These are phyloP conservation scores for Vinca major DNA, from an alignment of 305 asterid species.

Conservation along the genomic window DNA sequence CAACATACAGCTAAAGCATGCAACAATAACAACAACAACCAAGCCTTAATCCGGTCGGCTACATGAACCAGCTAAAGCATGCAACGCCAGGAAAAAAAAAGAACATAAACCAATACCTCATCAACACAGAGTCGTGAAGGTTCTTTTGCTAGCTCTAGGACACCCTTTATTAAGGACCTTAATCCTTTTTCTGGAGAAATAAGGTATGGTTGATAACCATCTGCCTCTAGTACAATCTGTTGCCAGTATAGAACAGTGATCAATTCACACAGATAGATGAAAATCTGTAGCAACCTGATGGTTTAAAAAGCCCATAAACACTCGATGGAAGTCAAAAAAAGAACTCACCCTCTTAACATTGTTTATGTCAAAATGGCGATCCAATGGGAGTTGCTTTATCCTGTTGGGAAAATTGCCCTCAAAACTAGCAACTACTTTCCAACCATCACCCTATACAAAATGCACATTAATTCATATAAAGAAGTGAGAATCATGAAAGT, in stretches of 20 bases:
- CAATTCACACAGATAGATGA: constrained; percentile 10
- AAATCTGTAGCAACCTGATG: constrained; percentile 3
- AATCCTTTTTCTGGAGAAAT: constrained; percentile 99
- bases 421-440: constrained; percentile 94
- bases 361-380: constrained; percentile 77
- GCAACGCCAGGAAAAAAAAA: not conserved
- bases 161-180: constrained; percentile 84
- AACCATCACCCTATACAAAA: constrained; percentile 64
- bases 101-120: constrained; percentile 46
- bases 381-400: constrained; percentile 87
- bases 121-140: constrained; percentile 99
- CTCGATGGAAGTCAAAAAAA: constrained; percentile 8
- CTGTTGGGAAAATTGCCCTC: constrained; percentile 93
- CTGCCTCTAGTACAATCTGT: constrained; percentile 99
- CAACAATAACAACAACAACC: too few relatives aligned
- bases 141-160: constrained; percentile 91
- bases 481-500: not conserved
- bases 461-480: not conserved
- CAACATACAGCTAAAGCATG: too few relatives aligned
- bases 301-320: not conserved
- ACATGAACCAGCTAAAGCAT: too few relatives aligned
- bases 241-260: constrained; percentile 23
- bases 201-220: constrained; percentile 98
- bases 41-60: too few relatives aligned
- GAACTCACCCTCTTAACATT: constrained; percentile 76